A percentile compares a stretch with the other conserved stretches of the same genome.
Evolutionary conservation across 805 yeast genomes (phyloP).

Genomic region (Zygosaccharomyces gambellarensis): DNA sequence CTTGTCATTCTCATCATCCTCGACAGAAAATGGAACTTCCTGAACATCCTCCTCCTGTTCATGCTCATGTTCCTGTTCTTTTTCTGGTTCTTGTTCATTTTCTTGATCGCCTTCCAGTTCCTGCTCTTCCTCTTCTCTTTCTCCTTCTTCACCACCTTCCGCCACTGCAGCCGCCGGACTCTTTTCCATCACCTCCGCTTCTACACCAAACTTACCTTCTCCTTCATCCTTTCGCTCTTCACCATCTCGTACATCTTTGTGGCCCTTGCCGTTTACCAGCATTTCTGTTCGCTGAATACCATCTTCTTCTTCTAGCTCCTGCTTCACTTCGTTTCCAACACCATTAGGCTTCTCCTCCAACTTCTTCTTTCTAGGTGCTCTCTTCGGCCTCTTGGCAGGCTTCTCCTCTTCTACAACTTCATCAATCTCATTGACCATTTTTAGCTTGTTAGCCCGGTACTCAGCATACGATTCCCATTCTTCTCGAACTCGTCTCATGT

Average conservation of each 20-base stretch:
- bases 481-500: conserved; percentile 18
- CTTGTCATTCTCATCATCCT: conserved; percentile 23
- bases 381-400: neutral
- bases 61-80: conserved; percentile 3
- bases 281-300: conserved; percentile 2
- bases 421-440: conserved; percentile 13
- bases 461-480: conserved; percentile 27
- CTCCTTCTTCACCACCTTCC: conserved; percentile 11
- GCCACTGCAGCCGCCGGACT: conserved; percentile 12
- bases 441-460: conserved; percentile 13
- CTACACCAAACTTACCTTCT: neutral
- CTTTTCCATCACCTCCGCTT: conserved; percentile 9
- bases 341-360: neutral
- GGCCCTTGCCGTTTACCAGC: no score
- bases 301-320: conserved; percentile 7
- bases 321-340: conserved; percentile 1
- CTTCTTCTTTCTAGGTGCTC: conserved; percentile 4
- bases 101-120: conserved; percentile 8
- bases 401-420: conserved; percentile 5
- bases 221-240: no score
- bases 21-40: conserved; percentile 10
- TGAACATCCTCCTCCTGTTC: conserved; percentile 8
- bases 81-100: conserved; percentile 5
- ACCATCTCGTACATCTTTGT: no score
- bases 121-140: conserved; percentile 12